Percentiles rank a stretch among this genome's conserved stretches.
phyloP scores from a whole-genome alignment of 345 rosid genomes.

The Eucalyptus brandiana region DNA sequence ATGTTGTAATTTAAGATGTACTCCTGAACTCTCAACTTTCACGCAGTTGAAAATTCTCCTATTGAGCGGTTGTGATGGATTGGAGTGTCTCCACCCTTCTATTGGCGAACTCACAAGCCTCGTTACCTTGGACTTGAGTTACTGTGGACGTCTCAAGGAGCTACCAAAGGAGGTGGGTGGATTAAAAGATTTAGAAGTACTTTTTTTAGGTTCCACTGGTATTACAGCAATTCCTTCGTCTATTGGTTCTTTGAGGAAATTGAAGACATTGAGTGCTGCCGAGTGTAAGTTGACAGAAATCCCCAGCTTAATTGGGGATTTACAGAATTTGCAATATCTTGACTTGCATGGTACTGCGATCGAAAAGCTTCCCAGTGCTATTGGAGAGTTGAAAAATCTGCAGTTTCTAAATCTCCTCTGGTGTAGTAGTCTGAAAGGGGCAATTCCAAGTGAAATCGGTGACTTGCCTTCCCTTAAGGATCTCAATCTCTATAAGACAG shows the following conservation, averaged over 20 bases:
- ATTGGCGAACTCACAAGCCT: no score
- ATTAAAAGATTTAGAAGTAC: neutral
- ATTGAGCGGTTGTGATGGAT: rapidly evolving
- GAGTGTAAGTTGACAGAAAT: rapidly evolving
- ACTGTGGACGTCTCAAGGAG: rapidly evolving
- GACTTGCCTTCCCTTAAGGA: rapidly evolving
- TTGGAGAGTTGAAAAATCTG: neutral
- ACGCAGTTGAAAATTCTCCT: rapidly evolving
- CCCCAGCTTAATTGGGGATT: no score
- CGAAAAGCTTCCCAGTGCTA: neutral
- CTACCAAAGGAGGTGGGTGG: neutral
- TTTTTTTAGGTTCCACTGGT: rapidly evolving
- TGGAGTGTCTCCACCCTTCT: no score
- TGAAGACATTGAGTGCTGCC: rapidly evolving
- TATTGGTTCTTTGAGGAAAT: no score
- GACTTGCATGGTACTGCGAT: rapidly evolving
- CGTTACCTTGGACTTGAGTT: rapidly evolving
- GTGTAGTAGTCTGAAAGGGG: rapidly evolving
- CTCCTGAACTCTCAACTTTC: neutral
- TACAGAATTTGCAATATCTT: rapidly evolving
- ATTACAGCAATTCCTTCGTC: no score
- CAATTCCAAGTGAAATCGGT: no score
- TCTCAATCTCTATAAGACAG: rapidly evolving
- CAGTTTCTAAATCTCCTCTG: rapidly evolving
- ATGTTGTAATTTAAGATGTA: rapidly evolving